phyloP scores from a whole-genome alignment of 306 rosid genomes.

The Trichosanthes cucumerina region DNA sequence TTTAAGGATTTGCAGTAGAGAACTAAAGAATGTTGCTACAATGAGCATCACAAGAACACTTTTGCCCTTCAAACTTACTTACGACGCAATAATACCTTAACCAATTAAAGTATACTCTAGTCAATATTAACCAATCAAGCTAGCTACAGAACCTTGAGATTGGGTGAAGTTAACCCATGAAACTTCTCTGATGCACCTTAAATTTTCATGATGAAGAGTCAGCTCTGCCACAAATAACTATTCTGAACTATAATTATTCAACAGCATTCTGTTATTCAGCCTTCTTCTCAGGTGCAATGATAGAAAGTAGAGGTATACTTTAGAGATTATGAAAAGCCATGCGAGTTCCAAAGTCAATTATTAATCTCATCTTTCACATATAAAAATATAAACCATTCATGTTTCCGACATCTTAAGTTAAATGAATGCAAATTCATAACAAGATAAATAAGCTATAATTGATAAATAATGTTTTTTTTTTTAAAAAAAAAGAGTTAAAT shows the following conservation, averaged over 20 bases:
- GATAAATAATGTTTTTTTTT: not conserved
- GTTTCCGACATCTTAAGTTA: not conserved
- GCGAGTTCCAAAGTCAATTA: not conserved
- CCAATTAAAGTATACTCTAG: no score
- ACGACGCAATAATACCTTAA: no score
- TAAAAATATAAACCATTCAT: not conserved
- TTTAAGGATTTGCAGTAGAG: no score
- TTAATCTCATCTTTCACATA: not conserved
- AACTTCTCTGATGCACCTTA: not conserved
- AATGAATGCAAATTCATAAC: not conserved
- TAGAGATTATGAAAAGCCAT: not conserved
- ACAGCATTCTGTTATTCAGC: not conserved
- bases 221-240: not conserved
- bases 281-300: not conserved
- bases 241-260: not conserved
- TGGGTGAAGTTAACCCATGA: no score
- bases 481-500: no score
- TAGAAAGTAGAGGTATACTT: not conserved
- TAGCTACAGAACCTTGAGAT: not conserved
- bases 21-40: no score
- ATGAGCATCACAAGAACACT: no score
- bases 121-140: not conserved
- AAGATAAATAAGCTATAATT: not conserved
- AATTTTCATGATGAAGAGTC: not conserved
- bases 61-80: no score